Evolutionary conservation across 2,329 filamentous ascomycete species (phyloP), one percentile per base, ranked within the genome.

Genomic region (Fusarium heterosporum): DNA sequence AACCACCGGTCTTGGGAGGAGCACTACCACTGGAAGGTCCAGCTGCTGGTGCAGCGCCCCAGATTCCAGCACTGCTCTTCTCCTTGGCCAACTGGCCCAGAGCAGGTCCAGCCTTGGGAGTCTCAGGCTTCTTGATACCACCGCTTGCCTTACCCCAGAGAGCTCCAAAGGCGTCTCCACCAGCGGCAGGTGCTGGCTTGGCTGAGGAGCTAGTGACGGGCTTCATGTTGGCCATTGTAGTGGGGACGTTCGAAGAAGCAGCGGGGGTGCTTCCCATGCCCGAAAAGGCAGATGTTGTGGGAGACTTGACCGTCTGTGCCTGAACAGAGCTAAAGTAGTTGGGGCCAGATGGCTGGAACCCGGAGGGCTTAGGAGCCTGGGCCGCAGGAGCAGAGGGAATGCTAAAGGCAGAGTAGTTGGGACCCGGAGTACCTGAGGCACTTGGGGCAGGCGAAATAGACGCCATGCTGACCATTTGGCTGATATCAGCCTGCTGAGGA

Each of bases 81-180:
- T 97, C 93, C 83, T 97, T 97, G n/a, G 94, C 95, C 78, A 99
- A 88, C 77, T 97, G 94, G 29, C 93, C 94, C 80, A 99, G 86
- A 55, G 94, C 94, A 50, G 93, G 90, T 1, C 90, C 91, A 53
- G 84, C 82, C 11, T 82, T 83, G 13, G 85, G 83, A 3, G 89
- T 85, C 61, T 80, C 84, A 2, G 85, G 80, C 81, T 96, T 96
- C 83, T 93, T 93, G 68, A 93, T 86, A 45, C 90, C 89, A 12
- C 85, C 85, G 66, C 89, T 93, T 28, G 89, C 90, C 68, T 87
- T 89, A 60, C 90, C 90, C 88, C 96, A 96, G 32, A 99, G 84
- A 19, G 90, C 91, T 14, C 93, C 94, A 73, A 99, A 99, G 1
- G 92, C 95, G 78, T 99, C 96, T 17, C 90, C 90, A 3, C 90